Evolutionary conservation across 192 early-diverging fungal species (phyloP).

Genomic region (Endogone sp.): DNA sequence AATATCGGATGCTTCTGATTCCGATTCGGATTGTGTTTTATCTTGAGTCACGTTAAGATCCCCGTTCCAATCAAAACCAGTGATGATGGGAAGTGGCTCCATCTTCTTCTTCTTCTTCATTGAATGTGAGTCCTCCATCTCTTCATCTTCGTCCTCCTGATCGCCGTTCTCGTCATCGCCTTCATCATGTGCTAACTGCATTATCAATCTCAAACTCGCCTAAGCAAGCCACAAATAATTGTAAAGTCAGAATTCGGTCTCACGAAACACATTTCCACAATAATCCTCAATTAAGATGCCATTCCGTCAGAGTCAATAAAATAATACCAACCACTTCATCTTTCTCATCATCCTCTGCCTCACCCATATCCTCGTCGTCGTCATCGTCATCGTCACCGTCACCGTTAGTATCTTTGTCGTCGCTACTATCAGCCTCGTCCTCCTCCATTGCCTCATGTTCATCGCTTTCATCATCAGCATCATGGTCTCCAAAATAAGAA

Average conservation of each 20-base stretch:
- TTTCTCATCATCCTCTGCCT: slow-evolving; percentile 28
- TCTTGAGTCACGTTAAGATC: slow-evolving; percentile 9
- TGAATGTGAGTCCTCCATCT: slow-evolving; percentile 24
- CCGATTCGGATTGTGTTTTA: slow-evolving; percentile 42
- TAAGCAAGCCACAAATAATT: not conserved
- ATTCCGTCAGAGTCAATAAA: too few relatives aligned
- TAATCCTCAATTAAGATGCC: not conserved
- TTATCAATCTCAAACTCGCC: slow-evolving; percentile 12
- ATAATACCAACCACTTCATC: slow-evolving; percentile 21
- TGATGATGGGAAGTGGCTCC: slow-evolving; percentile 24
- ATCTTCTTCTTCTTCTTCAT: slow-evolving; percentile 47
- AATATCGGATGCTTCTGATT: slow-evolving; percentile 30
- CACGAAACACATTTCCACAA: too few relatives aligned
- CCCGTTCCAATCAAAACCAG: slow-evolving; percentile 39
- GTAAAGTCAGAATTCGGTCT: too few relatives aligned
- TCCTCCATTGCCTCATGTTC: slow-evolving; percentile 33
- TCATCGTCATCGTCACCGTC: slow-evolving; percentile 15
- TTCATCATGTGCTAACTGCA: slow-evolving; percentile 21
- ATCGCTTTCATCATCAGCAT: slow-evolving; percentile 44
- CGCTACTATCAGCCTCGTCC: slow-evolving; percentile 13
- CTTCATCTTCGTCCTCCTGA: slow-evolving; percentile 20
- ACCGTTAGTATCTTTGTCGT: slow-evolving; percentile 6
- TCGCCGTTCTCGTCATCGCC: slow-evolving; percentile 28
- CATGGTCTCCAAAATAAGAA: slow-evolving; percentile 62
- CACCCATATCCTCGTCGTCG: slow-evolving; percentile 20